phyloP scores from a whole-genome alignment of 78 protist species.

The Guillardia theta region DNA sequence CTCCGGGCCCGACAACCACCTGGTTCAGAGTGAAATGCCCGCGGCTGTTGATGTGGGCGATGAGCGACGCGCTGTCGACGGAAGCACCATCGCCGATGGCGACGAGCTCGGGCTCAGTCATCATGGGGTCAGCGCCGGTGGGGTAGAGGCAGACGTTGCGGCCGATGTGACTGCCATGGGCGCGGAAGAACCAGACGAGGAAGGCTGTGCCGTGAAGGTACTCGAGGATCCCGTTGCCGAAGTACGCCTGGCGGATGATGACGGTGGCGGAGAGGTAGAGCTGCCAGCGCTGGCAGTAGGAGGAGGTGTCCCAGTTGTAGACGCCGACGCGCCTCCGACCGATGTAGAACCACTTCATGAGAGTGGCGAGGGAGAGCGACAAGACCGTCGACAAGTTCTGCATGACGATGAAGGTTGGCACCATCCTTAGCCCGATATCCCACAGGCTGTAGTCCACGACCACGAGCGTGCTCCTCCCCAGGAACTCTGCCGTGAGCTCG shows the following conservation, averaged over 20 bases:
- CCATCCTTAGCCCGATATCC: background rate
- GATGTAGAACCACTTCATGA: background rate
- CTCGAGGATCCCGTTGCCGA: background rate
- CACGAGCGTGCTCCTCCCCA: background rate
- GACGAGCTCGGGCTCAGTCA: constrained; percentile 43
- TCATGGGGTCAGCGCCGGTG: constrained; percentile 33
- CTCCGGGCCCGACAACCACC: background rate
- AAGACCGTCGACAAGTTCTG: background rate
- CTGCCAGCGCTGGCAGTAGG: constrained; percentile 49
- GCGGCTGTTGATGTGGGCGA: constrained; percentile 34
- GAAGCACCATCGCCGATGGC: background rate
- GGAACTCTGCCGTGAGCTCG: background rate
- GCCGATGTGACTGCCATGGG: background rate
- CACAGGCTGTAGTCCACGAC: background rate
- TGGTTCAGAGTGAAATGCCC: background rate
- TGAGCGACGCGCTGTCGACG: constrained; percentile 12
- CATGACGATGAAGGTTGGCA: background rate
- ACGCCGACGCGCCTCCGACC: background rate
- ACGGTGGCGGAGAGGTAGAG: background rate
- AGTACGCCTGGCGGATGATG: background rate
- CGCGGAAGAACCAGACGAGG: constrained; percentile 24
- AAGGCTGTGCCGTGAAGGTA: background rate
- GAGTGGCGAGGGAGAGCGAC: background rate
- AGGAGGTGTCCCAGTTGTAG: background rate
- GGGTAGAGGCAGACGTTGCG: background rate